These are phyloP conservation scores for Malbranchea zuffiana DNA, from an alignment of 2,329 filamentous ascomycete genomes.

Conservation along the genomic window DNA sequence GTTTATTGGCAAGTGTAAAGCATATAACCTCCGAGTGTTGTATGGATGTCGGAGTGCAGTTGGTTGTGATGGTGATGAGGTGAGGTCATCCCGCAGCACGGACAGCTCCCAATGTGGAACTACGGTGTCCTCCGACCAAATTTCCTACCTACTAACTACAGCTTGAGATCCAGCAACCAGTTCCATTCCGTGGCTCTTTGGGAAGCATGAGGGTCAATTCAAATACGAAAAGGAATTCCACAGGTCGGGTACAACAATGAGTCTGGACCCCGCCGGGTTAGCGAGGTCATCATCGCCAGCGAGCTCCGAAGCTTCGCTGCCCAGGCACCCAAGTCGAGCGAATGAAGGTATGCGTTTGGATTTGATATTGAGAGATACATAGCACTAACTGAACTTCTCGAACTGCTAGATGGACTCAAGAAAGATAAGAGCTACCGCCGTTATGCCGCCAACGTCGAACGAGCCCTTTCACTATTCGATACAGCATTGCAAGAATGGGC, in stretches of 20 bases:
- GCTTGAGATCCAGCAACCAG: too few species aligned
- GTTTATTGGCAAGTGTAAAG: too few species aligned
- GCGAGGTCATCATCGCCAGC: constrained; percentile 53
- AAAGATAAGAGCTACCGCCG: constrained; percentile 65
- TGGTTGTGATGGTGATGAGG: too few species aligned
- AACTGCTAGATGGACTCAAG: constrained; percentile 28
- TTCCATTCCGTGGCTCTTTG: too few species aligned
- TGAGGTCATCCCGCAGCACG: too few species aligned
- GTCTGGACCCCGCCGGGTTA: constrained; percentile 33
- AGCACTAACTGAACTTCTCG: neutral
- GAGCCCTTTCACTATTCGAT: constrained; percentile 81
- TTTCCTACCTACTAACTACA: too few species aligned
- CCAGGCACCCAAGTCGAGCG: constrained; percentile 66
- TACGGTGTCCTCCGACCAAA: too few species aligned
- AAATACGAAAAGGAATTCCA: constrained; percentile 16
- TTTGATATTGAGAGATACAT: neutral
- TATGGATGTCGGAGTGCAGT: too few species aligned
- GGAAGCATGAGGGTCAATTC: constrained; percentile 26
- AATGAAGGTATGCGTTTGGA: constrained; percentile 54
- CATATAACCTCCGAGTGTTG: too few species aligned
- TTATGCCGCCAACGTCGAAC: constrained; percentile 80
- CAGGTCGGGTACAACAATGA: constrained; percentile 29
- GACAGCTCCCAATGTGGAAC: too few species aligned
- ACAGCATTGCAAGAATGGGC: constrained; percentile 95
- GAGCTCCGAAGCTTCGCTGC: constrained; percentile 71